These are phyloP conservation scores for Candida loeiensis DNA, from an alignment of 805 yeast genomes.

Conservation along the genomic window DNA sequence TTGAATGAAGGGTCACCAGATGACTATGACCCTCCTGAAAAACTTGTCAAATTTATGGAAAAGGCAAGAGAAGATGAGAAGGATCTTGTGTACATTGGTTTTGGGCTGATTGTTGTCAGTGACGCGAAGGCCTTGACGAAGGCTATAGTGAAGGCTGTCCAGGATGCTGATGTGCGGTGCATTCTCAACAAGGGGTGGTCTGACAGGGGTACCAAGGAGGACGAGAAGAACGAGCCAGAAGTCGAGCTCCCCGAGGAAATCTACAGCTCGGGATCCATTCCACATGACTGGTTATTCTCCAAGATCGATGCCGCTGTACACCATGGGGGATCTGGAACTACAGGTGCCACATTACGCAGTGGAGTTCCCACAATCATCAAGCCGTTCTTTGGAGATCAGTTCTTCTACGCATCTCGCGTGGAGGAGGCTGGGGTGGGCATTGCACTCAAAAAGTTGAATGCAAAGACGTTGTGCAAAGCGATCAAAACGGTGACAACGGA, in stretches of 20 bases:
- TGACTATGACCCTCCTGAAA: conserved; percentile 57
- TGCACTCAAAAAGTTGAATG: conserved; percentile 63
- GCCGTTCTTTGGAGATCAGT: conserved; percentile 96
- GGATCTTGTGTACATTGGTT: conserved; percentile 86
- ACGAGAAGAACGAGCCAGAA: conserved; percentile 28
- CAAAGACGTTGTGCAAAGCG: conserved; percentile 61
- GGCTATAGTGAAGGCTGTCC: conserved; percentile 76
- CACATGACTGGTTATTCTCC: conserved; percentile 94
- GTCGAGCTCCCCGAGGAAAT: conserved; percentile 61
- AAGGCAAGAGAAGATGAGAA: conserved; percentile 58
- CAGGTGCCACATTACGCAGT: conserved; percentile 83
- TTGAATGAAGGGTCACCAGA: conserved; percentile 59
- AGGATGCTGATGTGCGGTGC: conserved; percentile 78
- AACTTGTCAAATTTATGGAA: conserved; percentile 54
- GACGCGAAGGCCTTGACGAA: conserved; percentile 75
- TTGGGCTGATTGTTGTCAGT: conserved; percentile 90
- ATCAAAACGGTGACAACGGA: conserved; percentile 65
- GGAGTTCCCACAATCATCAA: conserved; percentile 89
- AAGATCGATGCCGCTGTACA: conserved; percentile 91
- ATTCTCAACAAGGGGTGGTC: conserved; percentile 95
- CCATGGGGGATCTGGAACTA: conserved; percentile 96
- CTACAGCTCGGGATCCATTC: conserved; percentile 66
- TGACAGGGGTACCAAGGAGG: conserved; percentile 53
- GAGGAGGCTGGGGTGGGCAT: conserved; percentile 89
- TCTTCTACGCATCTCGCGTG: conserved; percentile 81